A percentile compares a stretch with the other conserved stretches of the same genome.
phyloP scores from a whole-genome alignment of 2,329 filamentous ascomycete genomes.

The Hymenoscyphus occultus region DNA sequence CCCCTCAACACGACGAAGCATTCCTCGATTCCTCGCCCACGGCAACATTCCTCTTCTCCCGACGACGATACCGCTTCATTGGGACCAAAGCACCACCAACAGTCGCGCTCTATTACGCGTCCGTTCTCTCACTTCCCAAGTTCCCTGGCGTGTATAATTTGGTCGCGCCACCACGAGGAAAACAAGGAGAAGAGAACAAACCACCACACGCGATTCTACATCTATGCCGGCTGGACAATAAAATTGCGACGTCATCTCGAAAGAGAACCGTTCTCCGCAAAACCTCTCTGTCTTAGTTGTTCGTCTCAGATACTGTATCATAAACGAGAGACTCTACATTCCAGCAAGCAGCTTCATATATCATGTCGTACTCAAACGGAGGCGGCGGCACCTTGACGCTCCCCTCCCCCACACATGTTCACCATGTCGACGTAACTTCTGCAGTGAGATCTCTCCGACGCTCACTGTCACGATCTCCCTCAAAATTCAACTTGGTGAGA shows the following conservation, averaged over 20 bases:
- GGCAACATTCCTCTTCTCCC: constrained; percentile 15
- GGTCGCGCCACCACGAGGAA: constrained; percentile 2
- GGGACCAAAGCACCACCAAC: constrained; percentile 8
- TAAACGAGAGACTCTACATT: constrained; percentile 28
- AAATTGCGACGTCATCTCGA: constrained; percentile 12
- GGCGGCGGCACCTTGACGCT: constrained; percentile 72
- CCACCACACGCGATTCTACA: constrained; percentile 4
- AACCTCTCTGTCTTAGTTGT: constrained; percentile 5
- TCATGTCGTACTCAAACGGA: constrained; percentile 58
- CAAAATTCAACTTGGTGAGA: constrained; percentile 71
- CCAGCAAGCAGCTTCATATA: constrained; percentile 26
- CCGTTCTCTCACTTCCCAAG: constrained; percentile 7
- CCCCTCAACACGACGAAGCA: constrained; percentile 15
- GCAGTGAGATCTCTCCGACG: constrained; percentile 80
- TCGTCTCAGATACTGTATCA: constrained; percentile 18
- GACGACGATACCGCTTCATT: constrained; percentile 5
- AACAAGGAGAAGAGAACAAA: constrained; percentile 1
- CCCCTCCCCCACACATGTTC: constrained; percentile 79
- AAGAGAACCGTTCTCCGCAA: constrained; percentile 11
- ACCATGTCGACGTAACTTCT: constrained; percentile 78
- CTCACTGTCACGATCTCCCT: constrained; percentile 90
- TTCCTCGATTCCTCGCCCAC: constrained; percentile 14
- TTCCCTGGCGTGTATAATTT: neutral
- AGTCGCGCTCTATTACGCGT: constrained; percentile 1
- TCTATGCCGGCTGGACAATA: constrained; percentile 26